A percentile compares a stretch with the other conserved stretches of the same genome.
phyloP scores from a whole-genome alignment of 2,329 filamentous ascomycete species.

The Thyridium curvatum region DNA sequence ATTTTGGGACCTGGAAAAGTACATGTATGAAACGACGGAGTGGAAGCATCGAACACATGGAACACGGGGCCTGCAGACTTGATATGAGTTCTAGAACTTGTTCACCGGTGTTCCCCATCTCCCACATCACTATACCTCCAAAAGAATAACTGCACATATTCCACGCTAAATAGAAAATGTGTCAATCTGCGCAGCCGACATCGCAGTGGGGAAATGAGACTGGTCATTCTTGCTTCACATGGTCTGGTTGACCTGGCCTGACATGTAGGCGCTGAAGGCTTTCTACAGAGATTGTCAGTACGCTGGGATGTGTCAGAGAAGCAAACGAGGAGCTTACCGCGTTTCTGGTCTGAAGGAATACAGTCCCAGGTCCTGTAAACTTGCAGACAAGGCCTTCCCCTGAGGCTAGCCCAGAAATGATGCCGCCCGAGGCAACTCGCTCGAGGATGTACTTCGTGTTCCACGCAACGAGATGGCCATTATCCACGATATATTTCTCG shows the following conservation, averaged over 20 bases:
- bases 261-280: constrained; percentile 46
- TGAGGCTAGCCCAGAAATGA: constrained; percentile 79
- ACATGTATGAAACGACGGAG: too few species aligned
- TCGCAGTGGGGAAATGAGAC: too few species aligned
- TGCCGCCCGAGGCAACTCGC: constrained; percentile 80
- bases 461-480: constrained; percentile 92
- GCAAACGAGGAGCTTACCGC: constrained; percentile 41
- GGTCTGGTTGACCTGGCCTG: constrained; percentile 32
- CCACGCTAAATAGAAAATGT: too few species aligned
- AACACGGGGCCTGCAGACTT: too few species aligned
- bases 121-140: too few species aligned
- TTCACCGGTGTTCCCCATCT: too few species aligned
- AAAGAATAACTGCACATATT: too few species aligned
- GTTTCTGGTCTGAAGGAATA: constrained; percentile 92
- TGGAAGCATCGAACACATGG: too few species aligned
- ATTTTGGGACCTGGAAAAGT: too few species aligned
- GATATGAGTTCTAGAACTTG: too few species aligned
- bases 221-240: not conserved
- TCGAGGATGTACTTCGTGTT: constrained; percentile 92
- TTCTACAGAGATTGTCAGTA: constrained; percentile 26
- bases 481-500: constrained; percentile 89
- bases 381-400: constrained; percentile 91
- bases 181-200: too few species aligned
- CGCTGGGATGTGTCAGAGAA: not conserved
- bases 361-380: constrained; percentile 83